These are phyloP conservation scores for Mucor saturninus DNA, from an alignment of 371 early-diverging fungal genomes.

Conservation along the genomic window DNA sequence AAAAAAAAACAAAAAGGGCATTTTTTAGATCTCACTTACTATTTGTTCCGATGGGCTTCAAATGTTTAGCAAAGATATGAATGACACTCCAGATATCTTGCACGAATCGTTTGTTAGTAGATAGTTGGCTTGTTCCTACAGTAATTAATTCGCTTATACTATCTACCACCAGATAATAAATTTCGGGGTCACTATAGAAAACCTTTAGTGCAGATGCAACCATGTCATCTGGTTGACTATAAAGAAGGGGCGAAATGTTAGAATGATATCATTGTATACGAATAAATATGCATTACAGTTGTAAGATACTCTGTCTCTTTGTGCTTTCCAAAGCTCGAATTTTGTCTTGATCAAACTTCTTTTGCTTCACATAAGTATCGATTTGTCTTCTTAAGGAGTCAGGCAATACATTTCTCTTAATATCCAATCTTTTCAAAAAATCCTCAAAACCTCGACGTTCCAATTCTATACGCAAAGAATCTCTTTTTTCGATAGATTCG, in stretches of 20 bases:
- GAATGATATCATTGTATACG: neutral
- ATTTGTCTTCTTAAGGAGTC: constrained; percentile 50
- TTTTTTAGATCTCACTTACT: constrained; percentile 21
- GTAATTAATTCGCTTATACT: constrained; percentile 41
- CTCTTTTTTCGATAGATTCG: constrained; percentile 54
- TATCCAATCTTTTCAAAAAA: constrained; percentile 41
- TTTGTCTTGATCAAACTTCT: constrained; percentile 56
- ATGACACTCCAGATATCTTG: constrained; percentile 49
- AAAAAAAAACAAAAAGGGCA: neutral
- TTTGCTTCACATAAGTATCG: constrained; percentile 50
- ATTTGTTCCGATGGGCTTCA: constrained; percentile 29
- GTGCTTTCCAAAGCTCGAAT: constrained; percentile 47
- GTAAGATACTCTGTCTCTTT: constrained; percentile 44
- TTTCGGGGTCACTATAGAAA: constrained; percentile 42
- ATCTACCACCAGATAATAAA: constrained; percentile 50
- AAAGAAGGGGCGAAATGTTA: neutral
- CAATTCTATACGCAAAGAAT: constrained; percentile 57
- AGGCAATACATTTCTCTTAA: constrained; percentile 39
- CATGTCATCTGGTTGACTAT: constrained; percentile 48
- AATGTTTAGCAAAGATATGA: constrained; percentile 37
- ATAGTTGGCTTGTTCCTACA: constrained; percentile 28
- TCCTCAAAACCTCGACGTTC: constrained; percentile 63
- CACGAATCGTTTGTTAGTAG: constrained; percentile 33
- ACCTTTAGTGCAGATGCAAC: constrained; percentile 36
- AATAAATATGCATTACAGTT: constrained; percentile 33